These are phyloP conservation scores for Trypethelium eluteriae DNA, from an alignment of 495 filamentous ascomycete genomes.

Conservation along the genomic window DNA sequence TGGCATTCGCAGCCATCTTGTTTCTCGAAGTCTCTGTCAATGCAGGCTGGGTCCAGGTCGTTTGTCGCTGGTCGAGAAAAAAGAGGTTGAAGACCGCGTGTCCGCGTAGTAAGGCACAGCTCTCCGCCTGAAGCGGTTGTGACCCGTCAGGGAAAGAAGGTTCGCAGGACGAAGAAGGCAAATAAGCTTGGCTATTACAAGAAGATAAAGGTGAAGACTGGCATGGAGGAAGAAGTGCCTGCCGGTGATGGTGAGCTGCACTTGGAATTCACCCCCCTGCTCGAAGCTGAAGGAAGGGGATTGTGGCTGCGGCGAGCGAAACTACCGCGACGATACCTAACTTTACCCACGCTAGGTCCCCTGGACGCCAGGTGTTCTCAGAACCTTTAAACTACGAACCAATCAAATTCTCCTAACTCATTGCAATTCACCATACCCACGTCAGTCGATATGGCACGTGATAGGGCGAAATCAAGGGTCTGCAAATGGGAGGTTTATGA, in stretches of 20 bases:
- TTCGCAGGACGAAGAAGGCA: neutral
- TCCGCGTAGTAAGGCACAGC: neutral
- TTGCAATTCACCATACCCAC: neutral
- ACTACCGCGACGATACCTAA: too few relatives aligned
- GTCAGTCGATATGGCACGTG: neutral
- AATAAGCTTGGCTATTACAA: neutral
- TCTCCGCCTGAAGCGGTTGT: neutral
- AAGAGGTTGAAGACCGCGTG: neutral
- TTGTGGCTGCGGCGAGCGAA: neutral
- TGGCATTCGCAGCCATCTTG: constrained; percentile 1
- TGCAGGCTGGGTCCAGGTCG: neutral
- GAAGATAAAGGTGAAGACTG: neutral
- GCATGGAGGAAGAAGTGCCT: neutral
- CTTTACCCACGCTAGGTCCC: too few relatives aligned
- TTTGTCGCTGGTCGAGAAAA: neutral
- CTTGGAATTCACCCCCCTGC: neutral
- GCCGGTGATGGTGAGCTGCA: constrained; percentile 3
- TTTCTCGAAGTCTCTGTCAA: neutral
- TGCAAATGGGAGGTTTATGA: too few relatives aligned
- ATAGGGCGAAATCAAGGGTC: neutral
- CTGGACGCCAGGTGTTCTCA: neutral
- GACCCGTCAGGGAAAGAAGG: neutral
- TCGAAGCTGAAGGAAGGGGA: constrained; percentile 9
- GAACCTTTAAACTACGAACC: neutral
- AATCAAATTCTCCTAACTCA: neutral